Base-by-base conservation (phyloP, 73 alveolate genomes). In the Tetrahymena malaccensis region DNA sequence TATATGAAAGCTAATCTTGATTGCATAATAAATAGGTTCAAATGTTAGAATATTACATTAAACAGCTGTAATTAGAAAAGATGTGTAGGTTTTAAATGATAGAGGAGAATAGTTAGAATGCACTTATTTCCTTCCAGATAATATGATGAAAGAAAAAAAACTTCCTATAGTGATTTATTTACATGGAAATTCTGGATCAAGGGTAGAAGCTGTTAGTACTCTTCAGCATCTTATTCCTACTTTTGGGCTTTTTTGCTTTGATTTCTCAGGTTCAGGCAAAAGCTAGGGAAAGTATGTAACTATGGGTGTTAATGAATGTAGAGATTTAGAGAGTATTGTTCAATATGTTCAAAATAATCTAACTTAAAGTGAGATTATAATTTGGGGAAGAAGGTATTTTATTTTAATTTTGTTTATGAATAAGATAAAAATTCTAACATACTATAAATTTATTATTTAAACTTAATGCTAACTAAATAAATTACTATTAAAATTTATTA, bases 261-360 rank as follows among this genome's bases (percentile, higher is more conserved):
- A 97, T 95, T 97, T 97, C 43, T 95, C 97, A 85, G 98, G 98
- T 17, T 96, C 98, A n/a, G 98, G 98, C 3, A 85, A 57, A 37
- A 95, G 98, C 94, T 98, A 97, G 85, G 98, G 98, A 19, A 97
- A 97, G 93, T 97, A 93, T 96, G 97, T 97, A 10, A 96, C 98
- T 25, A 95, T 97, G 96, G 98, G 98, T 1, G 95, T 94, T 93
- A 96, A 94, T n/a, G 98, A 97, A 94, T 40, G 94, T 56, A 96
- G 95, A 34, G 98, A 97, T 40, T 50, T 94, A 22, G 97, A 96
- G 84, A 93, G 93, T 22, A 55, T 96, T 0, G 95, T 96, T n/a
- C 58, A 95, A 93, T 96, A 70, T 70, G 89, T 70, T 22, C 19
- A 70, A 31, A 31, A 70, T 27, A n/a, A 70, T 31, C 89, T 70